Conservation (phyloP, 1,284 basidiomycete genomes). For the Cystobasidium pallidum region DNA sequence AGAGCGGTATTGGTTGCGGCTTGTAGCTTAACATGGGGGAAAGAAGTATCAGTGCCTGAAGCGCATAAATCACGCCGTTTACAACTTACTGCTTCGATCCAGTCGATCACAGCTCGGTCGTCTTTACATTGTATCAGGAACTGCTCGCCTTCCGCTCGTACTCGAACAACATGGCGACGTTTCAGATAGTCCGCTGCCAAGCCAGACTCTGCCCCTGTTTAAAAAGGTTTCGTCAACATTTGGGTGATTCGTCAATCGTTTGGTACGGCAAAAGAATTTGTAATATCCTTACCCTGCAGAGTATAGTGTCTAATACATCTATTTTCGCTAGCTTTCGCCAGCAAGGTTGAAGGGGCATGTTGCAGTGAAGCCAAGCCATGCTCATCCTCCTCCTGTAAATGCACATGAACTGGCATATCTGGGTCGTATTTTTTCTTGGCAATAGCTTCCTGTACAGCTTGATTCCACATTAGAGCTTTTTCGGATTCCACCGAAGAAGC, state of each 20-base stretch:
- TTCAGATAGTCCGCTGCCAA: constrained; percentile 94
- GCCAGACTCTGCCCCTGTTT: constrained; percentile 59
- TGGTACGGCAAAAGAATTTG: constrained; percentile 56
- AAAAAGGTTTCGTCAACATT: not conserved
- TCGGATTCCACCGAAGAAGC: constrained; percentile 33
- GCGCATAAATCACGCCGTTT: not conserved
- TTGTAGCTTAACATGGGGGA: constrained; percentile 66
- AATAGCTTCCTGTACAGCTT: constrained; percentile 16
- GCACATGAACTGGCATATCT: constrained; percentile 44
- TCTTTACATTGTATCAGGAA: constrained; percentile 90
- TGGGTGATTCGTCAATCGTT: too few species aligned
- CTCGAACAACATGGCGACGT: constrained; percentile 90
- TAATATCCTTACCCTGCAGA: constrained; percentile 63
- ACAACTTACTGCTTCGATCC: constrained; percentile 78
- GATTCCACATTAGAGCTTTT: constrained; percentile 21
- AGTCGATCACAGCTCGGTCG: constrained; percentile 83
- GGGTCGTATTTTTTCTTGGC: constrained; percentile 35
- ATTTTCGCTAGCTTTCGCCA: constrained; percentile 49
- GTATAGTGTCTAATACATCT: constrained; percentile 68
- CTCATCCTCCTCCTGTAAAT: constrained; percentile 40
- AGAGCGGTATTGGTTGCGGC: constrained; percentile 89
- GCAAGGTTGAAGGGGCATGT: constrained; percentile 29
- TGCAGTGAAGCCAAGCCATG: constrained; percentile 34
- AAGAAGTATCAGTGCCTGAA: constrained; percentile 37
- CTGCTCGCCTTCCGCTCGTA: constrained; percentile 92